Conservation (phyloP, 2,329 filamentous ascomycete species). For the Microdochium nivale region DNA sequence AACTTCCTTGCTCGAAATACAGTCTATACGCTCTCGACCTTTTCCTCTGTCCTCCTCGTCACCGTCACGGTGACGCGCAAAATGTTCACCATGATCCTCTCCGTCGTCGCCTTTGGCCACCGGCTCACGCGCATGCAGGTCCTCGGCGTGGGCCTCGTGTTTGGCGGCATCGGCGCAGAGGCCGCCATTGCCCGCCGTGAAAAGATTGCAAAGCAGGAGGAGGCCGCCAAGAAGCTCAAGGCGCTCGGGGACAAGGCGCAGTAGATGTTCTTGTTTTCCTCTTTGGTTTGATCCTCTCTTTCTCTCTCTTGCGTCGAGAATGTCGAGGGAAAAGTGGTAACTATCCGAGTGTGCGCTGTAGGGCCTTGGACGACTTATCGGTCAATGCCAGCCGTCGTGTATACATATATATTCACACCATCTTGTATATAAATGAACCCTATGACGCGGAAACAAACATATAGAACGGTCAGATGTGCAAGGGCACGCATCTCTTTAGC, state of each 20-base stretch:
- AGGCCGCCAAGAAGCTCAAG: constrained; percentile 46
- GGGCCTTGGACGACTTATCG: no score
- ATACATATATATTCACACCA: no score
- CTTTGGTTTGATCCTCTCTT: background rate
- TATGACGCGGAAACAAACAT: no score
- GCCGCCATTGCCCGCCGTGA: constrained; percentile 71
- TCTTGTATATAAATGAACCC: no score
- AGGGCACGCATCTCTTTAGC: no score
- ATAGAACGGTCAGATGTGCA: no score
- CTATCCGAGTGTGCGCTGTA: no score
- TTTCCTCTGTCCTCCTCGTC: constrained; percentile 84
- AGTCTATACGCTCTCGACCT: constrained; percentile 88
- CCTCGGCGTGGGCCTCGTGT: constrained; percentile 85
- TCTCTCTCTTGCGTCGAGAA: background rate
- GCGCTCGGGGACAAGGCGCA: background rate
- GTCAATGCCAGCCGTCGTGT: no score
- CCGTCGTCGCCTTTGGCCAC: constrained; percentile 91
- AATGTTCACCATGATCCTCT: constrained; percentile 98
- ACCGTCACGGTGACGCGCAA: constrained; percentile 97
- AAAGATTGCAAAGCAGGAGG: constrained; percentile 71
- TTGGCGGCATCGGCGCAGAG: constrained; percentile 91
- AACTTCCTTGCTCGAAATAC: background rate
- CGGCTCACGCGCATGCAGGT: constrained; percentile 81
- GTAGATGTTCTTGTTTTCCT: background rate
- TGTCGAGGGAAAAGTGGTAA: background rate